Evolutionary conservation across 208 protist species (phyloP), one percentile per base, ranked within the genome.

Genomic region (Novymonas esmeraldas): DNA sequence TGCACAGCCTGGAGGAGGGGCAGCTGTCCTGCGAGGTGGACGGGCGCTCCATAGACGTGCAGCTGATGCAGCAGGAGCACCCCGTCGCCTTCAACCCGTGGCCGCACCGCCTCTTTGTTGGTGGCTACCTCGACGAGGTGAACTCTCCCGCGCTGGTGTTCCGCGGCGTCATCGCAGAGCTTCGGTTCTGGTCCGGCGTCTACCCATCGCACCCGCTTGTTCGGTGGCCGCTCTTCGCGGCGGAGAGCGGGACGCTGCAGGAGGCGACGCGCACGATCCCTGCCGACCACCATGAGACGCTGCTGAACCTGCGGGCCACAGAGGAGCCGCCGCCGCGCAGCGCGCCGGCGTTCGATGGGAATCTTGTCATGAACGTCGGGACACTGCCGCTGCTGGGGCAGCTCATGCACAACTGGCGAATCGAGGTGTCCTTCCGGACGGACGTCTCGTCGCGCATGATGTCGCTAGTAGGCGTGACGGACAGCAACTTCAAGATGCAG

Each of bases 1-100:
- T 96, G 5, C 70, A 83, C 56, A 96, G 79, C 59, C 64, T 96
- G 24, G 91, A 96, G 52, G 89, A 94, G 41, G 82, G 88, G 2
- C 64, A 81, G 62, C 33, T 96, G 58, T 69, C 79, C 39, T 91
- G 84, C 58, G 46, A 79, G 33, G 78, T 96, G 45, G 88, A 96
- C 64, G 88, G 88, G n/a, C 60, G 63, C 16, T 24, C 45, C 6
- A 56, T 74, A 6, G 57, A 81, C 31, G 45, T 93, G 16, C 84
- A 90, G 74, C 75, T 92, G 22, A 46, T 96, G 29, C 91, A 96
- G 62, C 86, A 94, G 57, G 88, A 96, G 69, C 88, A 93, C 64
- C 88, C 91, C 29, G 86, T 92, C 39, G 84, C 83, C 55, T 96
- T 94, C 71, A 96, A 96, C 64, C 39, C 82, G 16, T 96, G 91